phyloP scores from a whole-genome alignment of 2,329 filamentous ascomycete species.

The Diaporthe sp. region DNA sequence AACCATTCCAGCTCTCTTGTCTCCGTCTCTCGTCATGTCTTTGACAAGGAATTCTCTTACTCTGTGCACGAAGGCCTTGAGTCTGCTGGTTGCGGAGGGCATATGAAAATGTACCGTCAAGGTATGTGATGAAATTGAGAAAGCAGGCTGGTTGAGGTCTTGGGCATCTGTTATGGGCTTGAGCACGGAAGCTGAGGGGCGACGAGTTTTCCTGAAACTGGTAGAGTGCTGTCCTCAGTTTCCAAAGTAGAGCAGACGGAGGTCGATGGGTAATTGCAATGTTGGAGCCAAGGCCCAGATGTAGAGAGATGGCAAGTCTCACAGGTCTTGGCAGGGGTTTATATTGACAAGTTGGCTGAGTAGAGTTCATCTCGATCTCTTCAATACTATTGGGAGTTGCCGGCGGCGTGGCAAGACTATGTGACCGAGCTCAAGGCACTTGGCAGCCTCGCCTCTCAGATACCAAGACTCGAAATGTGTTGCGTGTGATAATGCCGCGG shows the following conservation, averaged over 20 bases:
- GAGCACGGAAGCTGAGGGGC: slow-evolving; percentile 2
- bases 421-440: slow-evolving; percentile 22
- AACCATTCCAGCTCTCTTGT: slow-evolving; percentile 11
- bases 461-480: slow-evolving; percentile 18
- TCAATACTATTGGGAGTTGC: slow-evolving; percentile 8
- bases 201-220: neutral
- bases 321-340: slow-evolving; percentile 15
- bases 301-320: slow-evolving; percentile 8
- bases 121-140: neutral
- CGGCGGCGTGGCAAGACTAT: slow-evolving; percentile 22
- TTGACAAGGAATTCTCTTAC: slow-evolving; percentile 10
- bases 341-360: slow-evolving; percentile 8
- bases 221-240: slow-evolving; percentile 1
- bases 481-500: slow-evolving; percentile 22
- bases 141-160: neutral
- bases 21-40: slow-evolving; percentile 25
- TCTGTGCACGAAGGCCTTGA: slow-evolving; percentile 13
- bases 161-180: slow-evolving; percentile 26
- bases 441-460: slow-evolving; percentile 24
- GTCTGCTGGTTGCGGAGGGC: slow-evolving; percentile 14
- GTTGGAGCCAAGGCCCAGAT: slow-evolving; percentile 20
- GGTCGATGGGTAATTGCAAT: slow-evolving; percentile 3
- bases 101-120: slow-evolving; percentile 20
- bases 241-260: neutral
- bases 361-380: slow-evolving; percentile 19